Evolutionary conservation across 1,284 basidiomycete species (phyloP).

Genomic region (Sanghuangporus baumii): DNA sequence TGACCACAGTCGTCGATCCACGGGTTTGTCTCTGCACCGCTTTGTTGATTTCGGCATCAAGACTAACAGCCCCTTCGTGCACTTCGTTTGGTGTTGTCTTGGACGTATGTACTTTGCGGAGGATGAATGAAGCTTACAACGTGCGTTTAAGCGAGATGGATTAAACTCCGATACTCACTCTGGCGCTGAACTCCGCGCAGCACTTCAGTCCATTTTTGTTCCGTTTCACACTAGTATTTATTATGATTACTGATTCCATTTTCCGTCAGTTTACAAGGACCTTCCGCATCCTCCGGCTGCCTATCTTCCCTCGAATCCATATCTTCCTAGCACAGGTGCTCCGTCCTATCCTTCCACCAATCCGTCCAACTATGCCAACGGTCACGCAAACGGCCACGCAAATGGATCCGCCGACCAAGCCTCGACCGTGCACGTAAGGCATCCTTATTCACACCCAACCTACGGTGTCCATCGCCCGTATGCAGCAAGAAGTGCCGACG

Average conservation of each 20-base stretch:
- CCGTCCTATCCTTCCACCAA: neutral
- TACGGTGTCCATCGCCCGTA: conserved; percentile 30
- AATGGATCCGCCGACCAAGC: neutral
- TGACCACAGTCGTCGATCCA: neutral
- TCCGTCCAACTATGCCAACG: conserved; percentile 11
- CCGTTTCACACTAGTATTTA: neutral
- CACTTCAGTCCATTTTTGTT: neutral
- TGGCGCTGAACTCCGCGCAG: too few relatives aligned
- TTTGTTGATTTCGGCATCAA: neutral
- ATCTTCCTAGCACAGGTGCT: neutral
- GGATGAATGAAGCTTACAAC: too few relatives aligned
- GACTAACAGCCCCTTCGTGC: too few relatives aligned
- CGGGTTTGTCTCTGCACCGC: neutral
- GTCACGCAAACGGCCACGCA: neutral
- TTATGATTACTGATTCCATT: neutral
- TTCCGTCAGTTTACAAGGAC: conserved; percentile 50
- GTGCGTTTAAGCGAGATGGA: too few relatives aligned
- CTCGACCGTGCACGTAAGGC: neutral
- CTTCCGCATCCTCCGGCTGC: conserved; percentile 60
- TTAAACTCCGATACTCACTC: too few relatives aligned
- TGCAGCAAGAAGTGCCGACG: conserved; percentile 50
- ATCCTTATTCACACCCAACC: neutral
- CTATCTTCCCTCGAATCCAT: conserved; percentile 34
- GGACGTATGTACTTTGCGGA: too few relatives aligned
- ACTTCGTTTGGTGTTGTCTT: too few relatives aligned